Evolutionary conservation across 2,329 filamentous ascomycete genomes (phyloP), one percentile per base, ranked within the genome.

Genomic region (Rutstroemia sydowiana): DNA sequence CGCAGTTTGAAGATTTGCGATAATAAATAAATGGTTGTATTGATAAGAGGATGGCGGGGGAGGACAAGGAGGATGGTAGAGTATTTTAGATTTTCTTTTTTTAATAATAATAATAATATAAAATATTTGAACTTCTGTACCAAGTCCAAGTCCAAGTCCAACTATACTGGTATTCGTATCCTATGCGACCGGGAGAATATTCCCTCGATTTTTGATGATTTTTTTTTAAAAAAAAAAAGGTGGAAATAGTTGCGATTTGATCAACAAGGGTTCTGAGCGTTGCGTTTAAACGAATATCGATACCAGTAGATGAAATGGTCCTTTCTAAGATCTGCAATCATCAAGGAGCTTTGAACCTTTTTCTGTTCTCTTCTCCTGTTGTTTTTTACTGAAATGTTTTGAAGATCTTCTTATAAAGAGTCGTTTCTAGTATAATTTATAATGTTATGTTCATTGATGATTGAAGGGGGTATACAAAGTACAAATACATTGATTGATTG

Each of bases 41-140:
- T 49, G 57, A 62, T 62, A 59, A 57, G 59, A 56, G n/a, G 56
- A 57, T 45, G 59, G 58, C 53, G 49, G 59, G 59, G 55, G 45
- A 32, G 45, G 21, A n/a, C 49, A 30, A 47, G 41, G 50, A 51
- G 40, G 52, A 42, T 26, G 42, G 34, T 11, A 18, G 37, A 51
- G 42, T 44, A 51, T n/a, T n/a, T n/a, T n/a, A n/a, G n/a, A n/a
- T n/a, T n/a, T n/a, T n/a, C n/a, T n/a, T 47, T 54, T 18, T 42
- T 46, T 46, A 9, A 51, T 23, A 21, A 39, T 9, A 32, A 14
- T 14, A 32, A 14, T 3, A 36, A 36, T 36, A 36, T 13, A 13
- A 36, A 13, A 36, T 36, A 13, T 16, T n/a, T 13, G n/a, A n/a
- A n/a, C n/a, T n/a, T n/a, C n/a, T n/a, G n/a, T n/a, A n/a, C n/a